Evolutionary conservation across 352 stramenopile species (phyloP).

Genomic region (Phytophthora megakarya): DNA sequence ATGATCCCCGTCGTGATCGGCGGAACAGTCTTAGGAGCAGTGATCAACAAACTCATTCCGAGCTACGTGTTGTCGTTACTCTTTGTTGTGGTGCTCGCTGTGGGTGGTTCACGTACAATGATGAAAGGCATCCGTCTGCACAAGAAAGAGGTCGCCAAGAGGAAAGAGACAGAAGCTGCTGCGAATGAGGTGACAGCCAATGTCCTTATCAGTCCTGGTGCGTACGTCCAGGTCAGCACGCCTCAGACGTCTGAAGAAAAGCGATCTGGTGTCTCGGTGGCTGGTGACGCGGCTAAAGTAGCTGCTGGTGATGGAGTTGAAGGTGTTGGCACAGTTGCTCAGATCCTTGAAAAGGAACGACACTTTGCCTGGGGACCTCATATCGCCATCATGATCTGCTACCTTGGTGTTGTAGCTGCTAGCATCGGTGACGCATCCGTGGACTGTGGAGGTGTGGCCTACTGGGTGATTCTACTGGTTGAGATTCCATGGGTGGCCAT

Average conservation of each 20-base stretch:
- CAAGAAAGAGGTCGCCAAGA: conserved; percentile 48
- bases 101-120: conserved; percentile 37
- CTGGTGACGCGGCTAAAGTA: neutral
- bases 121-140: conserved; percentile 35
- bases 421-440: conserved; percentile 37
- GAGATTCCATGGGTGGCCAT: conserved; percentile 61
- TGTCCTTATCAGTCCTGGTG: conserved; percentile 16
- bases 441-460: conserved; percentile 45
- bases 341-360: conserved; percentile 42
- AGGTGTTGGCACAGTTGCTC: conserved; percentile 5
- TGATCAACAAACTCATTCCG: conserved; percentile 64
- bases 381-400: conserved; percentile 47
- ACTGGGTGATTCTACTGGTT: conserved; percentile 58
- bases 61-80: conserved; percentile 65
- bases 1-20: conserved; percentile 74
- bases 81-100: conserved; percentile 50
- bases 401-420: conserved; percentile 39
- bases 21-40: conserved; percentile 54
- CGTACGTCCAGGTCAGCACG: conserved; percentile 29
- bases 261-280: conserved; percentile 13
- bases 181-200: neutral
- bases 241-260: conserved; percentile 23
- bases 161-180: conserved; percentile 24
- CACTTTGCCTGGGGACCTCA: conserved; percentile 48
- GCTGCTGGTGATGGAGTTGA: conserved; percentile 4